phyloP scores from a whole-genome alignment of 1,284 basidiomycete species.

The Trichosporon sp. region DNA sequence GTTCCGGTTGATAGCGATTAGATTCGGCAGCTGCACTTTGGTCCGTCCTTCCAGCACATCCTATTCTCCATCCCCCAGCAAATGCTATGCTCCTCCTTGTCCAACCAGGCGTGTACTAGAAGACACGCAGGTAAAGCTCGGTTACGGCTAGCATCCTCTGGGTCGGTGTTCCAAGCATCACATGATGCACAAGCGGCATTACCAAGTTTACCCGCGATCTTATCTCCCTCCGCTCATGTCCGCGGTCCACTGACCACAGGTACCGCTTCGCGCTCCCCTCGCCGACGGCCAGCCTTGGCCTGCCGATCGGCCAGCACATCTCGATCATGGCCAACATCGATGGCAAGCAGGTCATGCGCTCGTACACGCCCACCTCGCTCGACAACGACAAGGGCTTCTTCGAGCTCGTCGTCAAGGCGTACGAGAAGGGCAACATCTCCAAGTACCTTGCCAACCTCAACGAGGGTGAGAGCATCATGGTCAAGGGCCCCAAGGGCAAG shows the following conservation, averaged over 20 bases:
- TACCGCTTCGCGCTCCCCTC: slow-evolving; percentile 86
- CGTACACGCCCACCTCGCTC: slow-evolving; percentile 91
- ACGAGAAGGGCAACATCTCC: slow-evolving; percentile 97
- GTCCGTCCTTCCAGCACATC: neutral
- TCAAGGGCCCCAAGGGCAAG: slow-evolving; percentile 95
- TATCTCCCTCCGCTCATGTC: neutral
- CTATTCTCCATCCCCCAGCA: too few relatives aligned
- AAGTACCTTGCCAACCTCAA: slow-evolving; percentile 74
- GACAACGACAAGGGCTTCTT: slow-evolving; percentile 92
- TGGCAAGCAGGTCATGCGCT: slow-evolving; percentile 84
- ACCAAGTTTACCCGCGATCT: neutral
- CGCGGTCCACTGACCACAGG: slow-evolving; percentile 51
- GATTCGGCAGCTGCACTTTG: neutral
- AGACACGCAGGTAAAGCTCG: neutral
- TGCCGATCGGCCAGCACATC: slow-evolving; percentile 97
- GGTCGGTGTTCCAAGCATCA: neutral
- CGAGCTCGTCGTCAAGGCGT: slow-evolving; percentile 96
- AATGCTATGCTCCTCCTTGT: too few relatives aligned
- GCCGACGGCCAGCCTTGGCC: slow-evolving; percentile 73
- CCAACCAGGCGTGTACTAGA: too few relatives aligned
- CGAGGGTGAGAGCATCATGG: slow-evolving; percentile 75
- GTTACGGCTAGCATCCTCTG: neutral
- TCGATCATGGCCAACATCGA: slow-evolving; percentile 84
- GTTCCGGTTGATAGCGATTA: neutral
- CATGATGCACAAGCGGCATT: neutral